Conservation (phyloP, 2,329 filamentous ascomycete genomes). For the Sclerotinia minor region DNA sequence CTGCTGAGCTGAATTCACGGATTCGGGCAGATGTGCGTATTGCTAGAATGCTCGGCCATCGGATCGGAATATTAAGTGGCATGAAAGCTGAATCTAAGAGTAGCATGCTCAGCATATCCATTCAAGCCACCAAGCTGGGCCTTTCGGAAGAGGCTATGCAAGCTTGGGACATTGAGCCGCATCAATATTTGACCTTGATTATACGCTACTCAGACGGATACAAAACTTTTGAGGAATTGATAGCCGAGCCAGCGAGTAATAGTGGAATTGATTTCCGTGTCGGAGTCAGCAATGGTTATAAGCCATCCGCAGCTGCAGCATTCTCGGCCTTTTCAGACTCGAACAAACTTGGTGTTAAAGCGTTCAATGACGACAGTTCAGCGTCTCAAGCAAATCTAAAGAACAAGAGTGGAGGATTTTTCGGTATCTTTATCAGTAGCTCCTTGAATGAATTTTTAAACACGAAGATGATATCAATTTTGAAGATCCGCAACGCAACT, state of each 20-base stretch:
- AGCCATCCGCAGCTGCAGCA: slow-evolving; percentile 57
- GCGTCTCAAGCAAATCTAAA: not conserved
- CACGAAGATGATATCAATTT: slow-evolving; percentile 60
- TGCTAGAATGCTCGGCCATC: slow-evolving; percentile 67
- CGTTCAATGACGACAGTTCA: slow-evolving; percentile 23
- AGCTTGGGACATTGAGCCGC: slow-evolving; percentile 69
- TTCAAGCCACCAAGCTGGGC: slow-evolving; percentile 67
- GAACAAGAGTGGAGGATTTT: slow-evolving; percentile 44
- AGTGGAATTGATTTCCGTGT: slow-evolving; percentile 61
- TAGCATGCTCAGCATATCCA: slow-evolving; percentile 64
- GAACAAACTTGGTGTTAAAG: slow-evolving; percentile 29
- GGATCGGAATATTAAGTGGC: slow-evolving; percentile 61
- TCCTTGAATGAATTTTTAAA: slow-evolving; percentile 70
- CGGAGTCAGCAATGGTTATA: slow-evolving; percentile 70
- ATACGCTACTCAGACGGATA: slow-evolving; percentile 66
- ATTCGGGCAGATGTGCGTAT: slow-evolving; percentile 61
- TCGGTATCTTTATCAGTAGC: slow-evolving; percentile 67
- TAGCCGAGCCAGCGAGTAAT: slow-evolving; percentile 44
- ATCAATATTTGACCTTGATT: slow-evolving; percentile 73
- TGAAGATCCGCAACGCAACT: slow-evolving; percentile 57
- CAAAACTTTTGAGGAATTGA: slow-evolving; percentile 55
- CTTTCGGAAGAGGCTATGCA: slow-evolving; percentile 73
- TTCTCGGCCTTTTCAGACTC: slow-evolving; percentile 42
- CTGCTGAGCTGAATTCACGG: slow-evolving; percentile 37
- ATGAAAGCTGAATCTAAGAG: slow-evolving; percentile 46